phyloP scores from a whole-genome alignment of 2,329 filamentous ascomycete species.

The Curvularia lunata region DNA sequence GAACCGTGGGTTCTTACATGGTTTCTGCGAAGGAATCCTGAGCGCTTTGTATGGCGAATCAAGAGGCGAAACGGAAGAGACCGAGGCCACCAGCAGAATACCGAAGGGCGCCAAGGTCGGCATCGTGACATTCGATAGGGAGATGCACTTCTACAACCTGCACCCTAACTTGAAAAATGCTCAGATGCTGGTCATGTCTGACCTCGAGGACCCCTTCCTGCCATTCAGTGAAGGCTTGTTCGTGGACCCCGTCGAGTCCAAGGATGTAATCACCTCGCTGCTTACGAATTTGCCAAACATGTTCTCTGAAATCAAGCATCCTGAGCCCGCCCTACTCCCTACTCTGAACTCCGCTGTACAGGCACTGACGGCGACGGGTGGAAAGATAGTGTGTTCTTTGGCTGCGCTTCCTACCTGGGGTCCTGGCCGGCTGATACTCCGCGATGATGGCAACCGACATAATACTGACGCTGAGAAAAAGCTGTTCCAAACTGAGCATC shows the following conservation, averaged over 20 bases:
- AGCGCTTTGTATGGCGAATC: conserved; percentile 78
- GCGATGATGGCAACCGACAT: conserved; percentile 86
- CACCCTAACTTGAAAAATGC: conserved; percentile 80
- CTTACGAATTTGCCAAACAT: conserved; percentile 81
- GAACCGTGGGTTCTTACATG: conserved; percentile 88
- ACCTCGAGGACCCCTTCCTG: conserved; percentile 95
- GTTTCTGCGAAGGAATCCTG: conserved; percentile 87
- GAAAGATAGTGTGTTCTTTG: conserved; percentile 88
- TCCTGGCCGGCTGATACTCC: conserved; percentile 80
- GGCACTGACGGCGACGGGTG: conserved; percentile 85
- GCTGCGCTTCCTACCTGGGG: conserved; percentile 91
- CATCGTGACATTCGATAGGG: conserved; percentile 94
- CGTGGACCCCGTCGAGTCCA: conserved; percentile 91
- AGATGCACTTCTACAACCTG: conserved; percentile 98
- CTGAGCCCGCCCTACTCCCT: conserved; percentile 86
- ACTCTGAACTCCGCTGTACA: conserved; percentile 81
- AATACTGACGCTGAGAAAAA: conserved; percentile 87
- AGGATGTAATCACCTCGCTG: conserved; percentile 85
- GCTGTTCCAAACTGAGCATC: conserved; percentile 87
- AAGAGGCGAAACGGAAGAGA: conserved; percentile 54
- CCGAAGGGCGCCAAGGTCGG: conserved; percentile 85
- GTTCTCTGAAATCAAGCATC: conserved; percentile 86
- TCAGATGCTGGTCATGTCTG: conserved; percentile 98
- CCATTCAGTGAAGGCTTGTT: conserved; percentile 91
- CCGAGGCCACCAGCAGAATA: conserved; percentile 62